Base-by-base conservation (phyloP, 106 monocot genomes). In the Cymbidium sinense region DNA sequence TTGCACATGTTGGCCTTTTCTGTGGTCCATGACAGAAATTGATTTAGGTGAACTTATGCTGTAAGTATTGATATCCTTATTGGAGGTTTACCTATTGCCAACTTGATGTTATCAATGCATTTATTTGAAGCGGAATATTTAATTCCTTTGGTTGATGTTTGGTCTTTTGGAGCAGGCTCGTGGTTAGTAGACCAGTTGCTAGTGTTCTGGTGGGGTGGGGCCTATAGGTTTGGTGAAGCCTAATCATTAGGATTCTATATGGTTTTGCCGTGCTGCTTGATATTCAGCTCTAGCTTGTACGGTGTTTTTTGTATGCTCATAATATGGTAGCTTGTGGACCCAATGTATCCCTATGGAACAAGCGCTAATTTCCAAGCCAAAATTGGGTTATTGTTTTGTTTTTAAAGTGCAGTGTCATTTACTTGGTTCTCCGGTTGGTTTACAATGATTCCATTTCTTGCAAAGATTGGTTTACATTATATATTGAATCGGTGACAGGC, bases 31-130 rank as follows among this genome's bases (percentile, higher is more conserved):
- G 23, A 58, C 21, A 58, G 58, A 58, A 58, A 8, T 25, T 23
- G 58, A 58, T 58, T 58, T 58, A 58, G 47, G 47, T 23, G 58
- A 58, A 58, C 58, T 58, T 23, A 47, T 58, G 58, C 58, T 58
- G 21, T 58, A 3, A 58, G n/a, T 2, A 0, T 23, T 58, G 21
- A 58, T 58, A 58, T 58, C 11, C 7, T 58, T 58, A 7, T n/a
- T 58, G 20, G 58, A n/a, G 23, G 58, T 8, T 58, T 58, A 23
- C 58, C 58, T 47, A 13, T 47, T 11, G 47, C 47, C 11, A 47
- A 47, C 1, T 12, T 47, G 13, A 17, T 13, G 13, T 47, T 47
- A 13, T 47, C 47, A 17, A n/a, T 13, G 47, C 47, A 0, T n/a
- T n/a, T n/a, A n/a, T n/a, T n/a, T n/a, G n/a, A n/a, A n/a, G n/a